Percentiles rank a stretch among this genome's conserved stretches.
phyloP scores from a whole-genome alignment of 306 rosid species.

The Prunus mira region DNA sequence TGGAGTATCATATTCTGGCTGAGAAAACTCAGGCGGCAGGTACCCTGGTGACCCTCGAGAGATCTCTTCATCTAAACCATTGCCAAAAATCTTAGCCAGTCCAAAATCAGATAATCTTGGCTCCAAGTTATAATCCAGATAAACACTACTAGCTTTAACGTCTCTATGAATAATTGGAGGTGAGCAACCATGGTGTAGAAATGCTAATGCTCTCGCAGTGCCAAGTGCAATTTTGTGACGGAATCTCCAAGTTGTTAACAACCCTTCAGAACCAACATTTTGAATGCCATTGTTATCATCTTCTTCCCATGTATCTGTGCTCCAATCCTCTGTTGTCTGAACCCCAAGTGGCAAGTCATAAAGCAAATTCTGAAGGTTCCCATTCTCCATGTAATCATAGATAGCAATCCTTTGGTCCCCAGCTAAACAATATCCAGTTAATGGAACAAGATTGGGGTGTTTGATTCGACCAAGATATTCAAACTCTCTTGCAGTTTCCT shows the following conservation, averaged over 20 bases:
- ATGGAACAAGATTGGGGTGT: constrained; percentile 91
- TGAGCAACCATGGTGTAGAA: constrained; percentile 96
- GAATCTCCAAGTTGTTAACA: constrained; percentile 78
- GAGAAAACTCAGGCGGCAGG: constrained; percentile 78
- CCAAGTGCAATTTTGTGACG: constrained; percentile 96
- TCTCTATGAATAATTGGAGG: constrained; percentile 94
- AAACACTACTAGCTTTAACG: constrained; percentile 90
- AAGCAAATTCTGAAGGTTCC: constrained; percentile 89
- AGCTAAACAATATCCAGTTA: constrained; percentile 96
- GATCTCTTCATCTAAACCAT: constrained; percentile 79
- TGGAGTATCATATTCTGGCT: constrained; percentile 55
- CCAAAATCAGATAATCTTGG: constrained; percentile 96
- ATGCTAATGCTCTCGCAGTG: constrained; percentile 87
- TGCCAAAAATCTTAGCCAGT: constrained; percentile 80
- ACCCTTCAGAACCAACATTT: constrained; percentile 77
- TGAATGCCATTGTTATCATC: constrained; percentile 57
- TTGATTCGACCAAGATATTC: constrained; percentile 96
- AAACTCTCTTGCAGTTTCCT: constrained; percentile 88
- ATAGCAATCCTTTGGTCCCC: constrained; percentile 96
- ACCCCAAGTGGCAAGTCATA: constrained; percentile 92
- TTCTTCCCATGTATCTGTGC: constrained; percentile 95
- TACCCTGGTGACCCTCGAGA: constrained; percentile 74
- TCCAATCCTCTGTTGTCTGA: constrained; percentile 89
- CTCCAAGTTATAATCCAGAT: constrained; percentile 82
- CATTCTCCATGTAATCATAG: constrained; percentile 99